Conservation (phyloP, 805 yeast genomes). For the Yamadazyma tumulicola region DNA sequence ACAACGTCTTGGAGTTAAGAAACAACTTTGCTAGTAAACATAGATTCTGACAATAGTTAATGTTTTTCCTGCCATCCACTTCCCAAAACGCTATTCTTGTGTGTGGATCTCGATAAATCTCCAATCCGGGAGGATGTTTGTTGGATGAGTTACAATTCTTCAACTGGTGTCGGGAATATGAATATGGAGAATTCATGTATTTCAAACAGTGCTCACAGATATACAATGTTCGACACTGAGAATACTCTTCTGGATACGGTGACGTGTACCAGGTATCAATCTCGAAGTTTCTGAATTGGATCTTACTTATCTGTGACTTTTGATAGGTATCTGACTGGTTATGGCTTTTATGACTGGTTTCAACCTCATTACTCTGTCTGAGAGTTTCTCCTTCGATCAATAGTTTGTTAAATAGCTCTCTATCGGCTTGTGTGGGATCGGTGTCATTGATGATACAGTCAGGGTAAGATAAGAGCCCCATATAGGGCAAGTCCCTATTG, state of each 20-base stretch:
- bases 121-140: slow-evolving; percentile 61
- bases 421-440: slow-evolving; percentile 53
- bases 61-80: slow-evolving; percentile 78
- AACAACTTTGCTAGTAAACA: slow-evolving; percentile 88
- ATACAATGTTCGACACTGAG: slow-evolving; percentile 57
- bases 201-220: slow-evolving; percentile 84
- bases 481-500: slow-evolving; percentile 50
- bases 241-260: slow-evolving; percentile 88
- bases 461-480: slow-evolving; percentile 58
- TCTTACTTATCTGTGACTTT: slow-evolving; percentile 47
- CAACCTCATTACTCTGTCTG: slow-evolving; percentile 2
- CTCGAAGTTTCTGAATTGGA: slow-evolving; percentile 69
- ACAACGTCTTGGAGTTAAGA: slow-evolving; percentile 84
- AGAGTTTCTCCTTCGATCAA: slow-evolving; percentile 38
- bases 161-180: slow-evolving; percentile 63
- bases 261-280: slow-evolving; percentile 91
- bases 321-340: slow-evolving; percentile 1
- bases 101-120: slow-evolving; percentile 35
- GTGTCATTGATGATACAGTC: slow-evolving; percentile 61
- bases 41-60: slow-evolving; percentile 80
- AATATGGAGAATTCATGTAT: slow-evolving; percentile 68
- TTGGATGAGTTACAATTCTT: slow-evolving; percentile 59
- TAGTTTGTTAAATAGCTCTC: slow-evolving; percentile 44
- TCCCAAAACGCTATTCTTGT: slow-evolving; percentile 39
- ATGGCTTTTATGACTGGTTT: neutral